These are phyloP conservation scores for Verticillium klebahnii DNA, from an alignment of 2,329 filamentous ascomycete genomes.

Conservation along the genomic window DNA sequence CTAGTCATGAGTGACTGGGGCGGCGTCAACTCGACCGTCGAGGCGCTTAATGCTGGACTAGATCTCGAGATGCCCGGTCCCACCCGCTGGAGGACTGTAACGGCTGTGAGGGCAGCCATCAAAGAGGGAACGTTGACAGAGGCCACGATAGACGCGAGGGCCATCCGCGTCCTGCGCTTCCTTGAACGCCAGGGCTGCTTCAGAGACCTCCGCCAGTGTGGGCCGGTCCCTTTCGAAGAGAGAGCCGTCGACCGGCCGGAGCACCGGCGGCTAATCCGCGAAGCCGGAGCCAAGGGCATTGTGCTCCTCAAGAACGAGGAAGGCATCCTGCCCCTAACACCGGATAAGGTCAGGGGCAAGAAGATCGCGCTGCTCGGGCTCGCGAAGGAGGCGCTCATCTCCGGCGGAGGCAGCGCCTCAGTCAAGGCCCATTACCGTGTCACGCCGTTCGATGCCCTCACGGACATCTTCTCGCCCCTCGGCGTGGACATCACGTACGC, in stretches of 20 bases:
- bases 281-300: slow-evolving; percentile 41
- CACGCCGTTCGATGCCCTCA: slow-evolving; percentile 11
- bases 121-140: not conserved
- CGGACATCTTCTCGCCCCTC: slow-evolving; percentile 14
- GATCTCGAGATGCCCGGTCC: slow-evolving; percentile 29
- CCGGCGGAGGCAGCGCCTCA: slow-evolving; percentile 26
- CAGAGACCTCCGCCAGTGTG: not conserved
- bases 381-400: slow-evolving; percentile 21
- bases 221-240: too few relatives aligned
- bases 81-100: slow-evolving; percentile 1
- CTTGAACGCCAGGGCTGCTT: slow-evolving; percentile 20
- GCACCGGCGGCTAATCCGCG: slow-evolving; percentile 7
- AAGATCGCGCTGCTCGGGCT: slow-evolving; percentile 25
- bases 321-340: slow-evolving; percentile 40
- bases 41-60: slow-evolving; percentile 2
- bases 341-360: slow-evolving; percentile 15
- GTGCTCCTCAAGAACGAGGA: slow-evolving; percentile 52
- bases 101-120: not conserved
- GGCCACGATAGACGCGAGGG: too few relatives aligned
- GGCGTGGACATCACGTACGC: slow-evolving; percentile 4
- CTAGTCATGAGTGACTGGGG: slow-evolving; percentile 37
- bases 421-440: slow-evolving; percentile 10
- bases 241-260: slow-evolving; percentile 11
- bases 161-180: slow-evolving; percentile 24
- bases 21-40: slow-evolving; percentile 22